A percentile compares a stretch with the other conserved stretches of the same genome.
These are phyloP conservation scores for Trifolium fragiferum DNA, from an alignment of 306 rosid species.

Conservation along the genomic window DNA sequence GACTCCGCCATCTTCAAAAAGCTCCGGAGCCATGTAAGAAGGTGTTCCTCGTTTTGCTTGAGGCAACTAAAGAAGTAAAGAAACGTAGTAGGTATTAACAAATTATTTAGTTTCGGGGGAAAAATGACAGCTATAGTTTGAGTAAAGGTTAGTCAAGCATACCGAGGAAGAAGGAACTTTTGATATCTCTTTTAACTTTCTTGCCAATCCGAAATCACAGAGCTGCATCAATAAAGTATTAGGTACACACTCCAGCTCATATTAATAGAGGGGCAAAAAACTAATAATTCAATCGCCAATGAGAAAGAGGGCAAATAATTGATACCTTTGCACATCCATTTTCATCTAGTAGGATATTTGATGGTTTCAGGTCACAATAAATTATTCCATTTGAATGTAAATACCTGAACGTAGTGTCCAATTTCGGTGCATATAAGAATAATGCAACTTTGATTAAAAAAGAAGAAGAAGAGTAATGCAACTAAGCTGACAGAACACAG, in stretches of 20 bases:
- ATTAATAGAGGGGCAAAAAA: not conserved
- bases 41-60: conserved; percentile 98
- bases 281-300: conserved; percentile 1
- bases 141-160: conserved; percentile 41
- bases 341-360: conserved; percentile 89
- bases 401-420: conserved; percentile 57
- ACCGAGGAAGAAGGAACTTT: conserved; percentile 77
- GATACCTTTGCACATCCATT: conserved; percentile 87
- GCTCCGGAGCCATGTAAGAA: conserved; percentile 98
- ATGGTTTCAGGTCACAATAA: conserved; percentile 95
- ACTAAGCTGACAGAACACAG: not conserved
- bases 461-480: not conserved
- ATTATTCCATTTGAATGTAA: conserved; percentile 91
- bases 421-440: conserved; percentile 28
- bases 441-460: too few species aligned
- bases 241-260: conserved; percentile 19
- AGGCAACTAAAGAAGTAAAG: conserved; percentile 66
- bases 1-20: conserved; percentile 92
- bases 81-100: conserved; percentile 39
- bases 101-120: conserved; percentile 20
- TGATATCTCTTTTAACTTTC: conserved; percentile 83
- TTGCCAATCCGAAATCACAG: conserved; percentile 96
- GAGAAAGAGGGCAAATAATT: not conserved
- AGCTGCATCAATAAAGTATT: conserved; percentile 63
- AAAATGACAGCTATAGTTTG: conserved; percentile 36